A percentile compares a stretch with the other conserved stretches of the same genome.
phyloP scores from a whole-genome alignment of 1,139 yeast genomes.

The Pneumocystis murina region DNA sequence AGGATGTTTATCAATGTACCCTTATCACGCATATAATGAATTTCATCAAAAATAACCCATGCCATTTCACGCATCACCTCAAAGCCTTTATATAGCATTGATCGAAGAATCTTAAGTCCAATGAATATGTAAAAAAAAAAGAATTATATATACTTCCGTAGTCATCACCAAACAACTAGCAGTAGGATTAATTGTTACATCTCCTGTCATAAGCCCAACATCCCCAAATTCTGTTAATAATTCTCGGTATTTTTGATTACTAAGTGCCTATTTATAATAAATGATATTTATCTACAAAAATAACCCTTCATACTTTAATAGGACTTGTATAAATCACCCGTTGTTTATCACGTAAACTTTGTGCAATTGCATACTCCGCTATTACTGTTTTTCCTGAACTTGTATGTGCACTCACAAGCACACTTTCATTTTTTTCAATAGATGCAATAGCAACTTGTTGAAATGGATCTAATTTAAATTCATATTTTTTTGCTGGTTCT shows the following conservation, averaged over 20 bases:
- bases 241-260: slow-evolving; percentile 93
- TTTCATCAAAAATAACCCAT: slow-evolving; percentile 93
- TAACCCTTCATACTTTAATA: slow-evolving; percentile 47
- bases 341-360: slow-evolving; percentile 75
- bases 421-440: slow-evolving; percentile 89
- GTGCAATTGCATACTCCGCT: slow-evolving; percentile 97
- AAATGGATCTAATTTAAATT: slow-evolving; percentile 85
- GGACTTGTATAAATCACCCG: slow-evolving; percentile 96
- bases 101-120: slow-evolving; percentile 44
- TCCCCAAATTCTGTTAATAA: slow-evolving; percentile 83
- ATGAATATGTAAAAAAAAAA: slow-evolving; percentile 55
- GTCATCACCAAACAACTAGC: slow-evolving; percentile 97
- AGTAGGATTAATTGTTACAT: slow-evolving; percentile 90
- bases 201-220: slow-evolving; percentile 96
- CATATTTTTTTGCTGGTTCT: slow-evolving; percentile 64
- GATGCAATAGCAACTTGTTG: slow-evolving; percentile 93
- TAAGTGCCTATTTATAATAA: slow-evolving; percentile 27
- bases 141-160: slow-evolving; percentile 42
- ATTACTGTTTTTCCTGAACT: slow-evolving; percentile 99
- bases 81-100: slow-evolving; percentile 91
- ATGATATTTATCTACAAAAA: neutral
- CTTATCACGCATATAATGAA: slow-evolving; percentile 80
- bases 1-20: neutral
- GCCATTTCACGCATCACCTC: slow-evolving; percentile 88
- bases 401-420: slow-evolving; percentile 92